Conservation (phyloP, 805 yeast species). For the Nakazawaea sp. region DNA sequence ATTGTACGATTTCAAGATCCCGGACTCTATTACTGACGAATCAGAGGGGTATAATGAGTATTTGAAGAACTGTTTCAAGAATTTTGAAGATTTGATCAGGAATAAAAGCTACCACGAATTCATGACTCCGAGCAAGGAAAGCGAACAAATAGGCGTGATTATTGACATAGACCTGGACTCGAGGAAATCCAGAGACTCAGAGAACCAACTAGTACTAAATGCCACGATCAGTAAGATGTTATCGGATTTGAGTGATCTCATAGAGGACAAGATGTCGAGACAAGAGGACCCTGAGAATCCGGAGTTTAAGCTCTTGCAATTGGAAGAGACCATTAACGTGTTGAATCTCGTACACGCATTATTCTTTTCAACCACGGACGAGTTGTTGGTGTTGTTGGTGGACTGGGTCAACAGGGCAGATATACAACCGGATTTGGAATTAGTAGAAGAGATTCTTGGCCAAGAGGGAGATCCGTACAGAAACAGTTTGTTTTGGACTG, state of each 20-base stretch:
- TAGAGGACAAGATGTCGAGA: constrained; percentile 19
- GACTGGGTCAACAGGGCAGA: constrained; percentile 69
- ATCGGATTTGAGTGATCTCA: constrained; percentile 22
- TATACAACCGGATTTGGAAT: constrained; percentile 52
- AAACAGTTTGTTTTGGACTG: constrained; percentile 57
- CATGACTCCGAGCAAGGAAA: constrained; percentile 14
- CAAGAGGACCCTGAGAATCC: constrained; percentile 11
- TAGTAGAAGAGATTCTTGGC: constrained; percentile 36
- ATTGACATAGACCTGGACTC: constrained; percentile 29
- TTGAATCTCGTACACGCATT: constrained; percentile 53
- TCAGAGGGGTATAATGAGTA: constrained; percentile 38
- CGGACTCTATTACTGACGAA: constrained; percentile 30
- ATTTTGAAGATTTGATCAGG: constrained; percentile 43
- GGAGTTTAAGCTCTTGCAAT: constrained; percentile 18
- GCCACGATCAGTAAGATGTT: constrained; percentile 18
- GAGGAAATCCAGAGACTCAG: constrained; percentile 26
- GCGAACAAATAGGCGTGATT: constrained; percentile 23
- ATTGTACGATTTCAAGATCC: constrained; percentile 30
- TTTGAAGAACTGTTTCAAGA: constrained; percentile 42
- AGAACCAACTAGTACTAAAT: constrained; percentile 27
- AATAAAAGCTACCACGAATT: constrained; percentile 32
- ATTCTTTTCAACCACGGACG: constrained; percentile 35
- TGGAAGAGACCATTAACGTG: constrained; percentile 39
- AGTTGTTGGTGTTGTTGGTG: constrained; percentile 35
- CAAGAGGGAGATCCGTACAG: constrained; percentile 34